Percentiles rank a stretch among this genome's conserved stretches.
Conservation (phyloP, 495 filamentous ascomycete species). For the Neurospora sp. region DNA sequence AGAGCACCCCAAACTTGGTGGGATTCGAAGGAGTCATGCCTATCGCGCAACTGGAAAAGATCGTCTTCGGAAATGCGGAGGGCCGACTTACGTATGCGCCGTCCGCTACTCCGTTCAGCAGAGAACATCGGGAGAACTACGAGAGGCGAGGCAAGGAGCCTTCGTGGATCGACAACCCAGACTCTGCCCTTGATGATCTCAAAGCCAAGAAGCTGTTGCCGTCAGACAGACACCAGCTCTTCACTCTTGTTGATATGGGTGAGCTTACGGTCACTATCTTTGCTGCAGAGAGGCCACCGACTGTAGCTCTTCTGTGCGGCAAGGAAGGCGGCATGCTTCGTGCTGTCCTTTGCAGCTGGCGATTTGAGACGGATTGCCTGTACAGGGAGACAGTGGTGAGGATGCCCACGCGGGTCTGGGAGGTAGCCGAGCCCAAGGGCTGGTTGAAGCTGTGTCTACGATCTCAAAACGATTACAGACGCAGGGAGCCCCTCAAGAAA, state of each 20-base stretch:
- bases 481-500: not conserved
- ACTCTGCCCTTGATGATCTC: not conserved
- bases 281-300: conserved; percentile 23
- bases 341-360: conserved; percentile 27
- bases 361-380: conserved; percentile 18
- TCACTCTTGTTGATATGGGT: conserved; percentile 31
- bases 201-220: conserved; percentile 3
- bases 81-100: not conserved
- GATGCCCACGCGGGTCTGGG: conserved; percentile 15
- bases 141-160: not conserved
- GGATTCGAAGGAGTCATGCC: conserved; percentile 22
- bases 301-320: conserved; percentile 21
- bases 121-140: not conserved
- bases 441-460: not conserved
- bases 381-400: conserved; percentile 29
- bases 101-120: not conserved
- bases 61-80: not conserved
- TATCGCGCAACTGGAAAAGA: conserved; percentile 2
- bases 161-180: not conserved
- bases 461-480: not conserved
- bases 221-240: conserved; percentile 8
- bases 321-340: conserved; percentile 33
- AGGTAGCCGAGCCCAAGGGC: not conserved
- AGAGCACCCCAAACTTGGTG: conserved; percentile 8
- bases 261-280: conserved; percentile 29